Evolutionary conservation across 75 land plant genomes (phyloP).

Genomic region (Isoetes taiwanensis): DNA sequence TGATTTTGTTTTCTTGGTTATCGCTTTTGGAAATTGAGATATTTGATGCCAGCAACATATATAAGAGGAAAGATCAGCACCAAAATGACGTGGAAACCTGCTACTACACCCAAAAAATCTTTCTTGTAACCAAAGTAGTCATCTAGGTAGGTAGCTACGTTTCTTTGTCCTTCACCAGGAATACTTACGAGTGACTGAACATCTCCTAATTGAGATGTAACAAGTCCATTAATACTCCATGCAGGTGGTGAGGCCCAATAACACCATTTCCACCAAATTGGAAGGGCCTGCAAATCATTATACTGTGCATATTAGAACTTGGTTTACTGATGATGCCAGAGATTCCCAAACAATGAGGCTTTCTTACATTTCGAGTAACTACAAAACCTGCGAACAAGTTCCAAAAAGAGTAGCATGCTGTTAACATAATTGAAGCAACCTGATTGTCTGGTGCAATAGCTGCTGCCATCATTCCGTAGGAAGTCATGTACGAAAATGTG

Average conservation of each 20-base stretch:
- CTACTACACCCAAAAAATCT: conserved; percentile 37
- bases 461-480: conserved; percentile 51
- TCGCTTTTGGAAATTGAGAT: conserved; percentile 60
- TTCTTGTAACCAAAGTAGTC: conserved; percentile 33
- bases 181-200: background rate
- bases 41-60: conserved; percentile 51
- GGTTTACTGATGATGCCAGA: too few species aligned
- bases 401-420: conserved; percentile 23
- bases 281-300: conserved; percentile 60
- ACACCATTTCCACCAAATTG: conserved; percentile 85
- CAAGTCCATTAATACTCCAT: conserved; percentile 58
- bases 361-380: conserved; percentile 27
- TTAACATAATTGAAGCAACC: conserved; percentile 31
- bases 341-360: too few species aligned
- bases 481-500: conserved; percentile 37
- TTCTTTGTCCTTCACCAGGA: too few species aligned
- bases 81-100: conserved; percentile 31
- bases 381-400: conserved; percentile 42
- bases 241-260: conserved; percentile 64
- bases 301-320: too few species aligned
- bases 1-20: too few species aligned
- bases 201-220: conserved; percentile 60
- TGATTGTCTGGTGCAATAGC: conserved; percentile 38
- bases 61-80: conserved; percentile 34
- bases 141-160: conserved; percentile 16